Evolutionary conservation across 2,329 filamentous ascomycete genomes (phyloP), one percentile per base, ranked within the genome.

Genomic region (Dactylellina leptospora): DNA sequence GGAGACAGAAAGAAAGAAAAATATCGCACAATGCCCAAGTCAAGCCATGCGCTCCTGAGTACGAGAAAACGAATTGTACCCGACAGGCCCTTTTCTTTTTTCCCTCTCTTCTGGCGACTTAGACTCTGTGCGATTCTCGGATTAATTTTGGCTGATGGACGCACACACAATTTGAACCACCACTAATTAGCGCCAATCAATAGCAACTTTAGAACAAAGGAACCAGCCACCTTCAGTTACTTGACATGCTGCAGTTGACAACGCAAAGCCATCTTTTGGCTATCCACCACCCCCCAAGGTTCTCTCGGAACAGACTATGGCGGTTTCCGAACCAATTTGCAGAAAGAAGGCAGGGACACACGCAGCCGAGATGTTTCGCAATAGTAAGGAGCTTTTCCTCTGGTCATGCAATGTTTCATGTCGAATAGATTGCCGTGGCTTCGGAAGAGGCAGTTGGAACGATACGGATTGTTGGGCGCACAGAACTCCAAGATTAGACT

Each of bases 331-430:
- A 47, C 45, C 59, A 64, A 72, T 72, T 61, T 54, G 53, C 59
- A 64, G 28, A 47, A 54, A n/a, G 30, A 58, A 48, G 27, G 23
- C 62, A 68, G 62, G 62, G 54, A 53, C 62, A 53, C 53, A 51
- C 51, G 58, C 66, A 63, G 66, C 55, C 48, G 55, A 61, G 56
- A 70, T 28, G 51, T 71, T 72, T 72, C 44, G 59, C 59, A 64
- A 64, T 51, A 60, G 51, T 53, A 63, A 64, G 59, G 68, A 54
- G 58, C 42, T 45, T 72, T 55, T 51, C 25, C 47, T 38, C 40
- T 33, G 42, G 38, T 72, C 68, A 72, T 72, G 59, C 68, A 30
- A 64, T 64, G 68, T 72, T 72, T 72, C 68, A 72, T 64, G 59
- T 64, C 68, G 27, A 72, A 60, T 47, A 72, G 59, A 64, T 72